These are phyloP conservation scores for Blastocystis sp. DNA, from an alignment of 352 stramenopile genomes.

Conservation along the genomic window DNA sequence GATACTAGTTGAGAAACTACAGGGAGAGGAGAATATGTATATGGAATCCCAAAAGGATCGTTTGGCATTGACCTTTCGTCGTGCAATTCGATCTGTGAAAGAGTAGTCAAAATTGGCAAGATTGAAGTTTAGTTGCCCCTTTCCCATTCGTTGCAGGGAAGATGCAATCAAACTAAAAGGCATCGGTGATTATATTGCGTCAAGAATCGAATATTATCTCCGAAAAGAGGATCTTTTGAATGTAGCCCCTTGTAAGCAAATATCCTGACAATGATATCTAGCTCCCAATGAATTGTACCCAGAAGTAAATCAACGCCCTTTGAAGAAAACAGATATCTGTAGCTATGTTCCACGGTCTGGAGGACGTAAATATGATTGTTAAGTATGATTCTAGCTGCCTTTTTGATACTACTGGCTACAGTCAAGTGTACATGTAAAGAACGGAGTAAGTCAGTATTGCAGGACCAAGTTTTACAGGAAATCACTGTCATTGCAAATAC, in stretches of 20 bases:
- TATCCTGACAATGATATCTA: background rate
- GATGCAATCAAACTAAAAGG: conserved; percentile 51
- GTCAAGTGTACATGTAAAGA: background rate
- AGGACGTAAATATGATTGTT: background rate
- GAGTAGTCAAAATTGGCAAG: background rate
- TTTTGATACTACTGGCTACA: background rate
- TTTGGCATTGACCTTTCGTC: background rate
- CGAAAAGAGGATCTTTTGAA: conserved; percentile 5
- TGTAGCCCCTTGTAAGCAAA: background rate
- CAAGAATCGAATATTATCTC: background rate
- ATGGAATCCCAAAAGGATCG: conserved; percentile 19
- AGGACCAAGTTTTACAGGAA: background rate
- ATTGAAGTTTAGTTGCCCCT: background rate
- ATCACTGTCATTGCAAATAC: background rate
- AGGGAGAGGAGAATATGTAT: background rate
- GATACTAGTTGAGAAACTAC: background rate
- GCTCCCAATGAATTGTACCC: background rate
- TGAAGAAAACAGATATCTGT: background rate
- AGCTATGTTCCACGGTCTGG: conserved; percentile 28
- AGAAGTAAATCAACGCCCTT: background rate
- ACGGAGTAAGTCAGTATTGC: background rate
- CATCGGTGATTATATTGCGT: conserved; percentile 19
- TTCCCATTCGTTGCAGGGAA: background rate
- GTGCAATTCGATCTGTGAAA: conserved; percentile 14
- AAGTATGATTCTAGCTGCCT: background rate